These are phyloP conservation scores for Taphrina flavorubra DNA, from an alignment of 1,139 yeast genomes.

Conservation along the genomic window DNA sequence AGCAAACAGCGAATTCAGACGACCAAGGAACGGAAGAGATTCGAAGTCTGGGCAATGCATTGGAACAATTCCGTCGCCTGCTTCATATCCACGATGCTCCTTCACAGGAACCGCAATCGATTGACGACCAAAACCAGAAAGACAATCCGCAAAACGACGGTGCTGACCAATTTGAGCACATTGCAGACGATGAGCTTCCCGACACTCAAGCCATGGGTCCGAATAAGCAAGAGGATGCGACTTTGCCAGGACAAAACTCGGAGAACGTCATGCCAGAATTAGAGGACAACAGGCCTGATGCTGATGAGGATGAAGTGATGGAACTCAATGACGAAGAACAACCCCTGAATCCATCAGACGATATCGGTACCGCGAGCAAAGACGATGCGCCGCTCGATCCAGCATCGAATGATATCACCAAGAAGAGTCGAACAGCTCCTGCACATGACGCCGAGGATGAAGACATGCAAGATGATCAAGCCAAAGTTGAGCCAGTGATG, in stretches of 20 bases:
- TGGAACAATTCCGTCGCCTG: conserved; percentile 37
- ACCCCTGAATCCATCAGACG: neutral
- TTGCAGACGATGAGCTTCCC: conserved; percentile 76
- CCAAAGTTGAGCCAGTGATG: neutral
- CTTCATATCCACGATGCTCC: conserved; percentile 32
- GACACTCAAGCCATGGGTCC: conserved; percentile 94
- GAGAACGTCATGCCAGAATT: conserved; percentile 49
- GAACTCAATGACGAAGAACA: neutral
- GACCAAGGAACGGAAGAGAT: conserved; percentile 20
- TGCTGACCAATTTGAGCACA: conserved; percentile 83
- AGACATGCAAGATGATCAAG: neutral
- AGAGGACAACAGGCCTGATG: conserved; percentile 47
- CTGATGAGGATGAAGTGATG: neutral
- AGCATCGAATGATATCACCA: neutral
- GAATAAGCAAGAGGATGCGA: conserved; percentile 79
- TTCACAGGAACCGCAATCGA: conserved; percentile 13
- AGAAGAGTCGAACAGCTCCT: neutral
- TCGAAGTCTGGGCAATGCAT: conserved; percentile 40
- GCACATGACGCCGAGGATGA: neutral
- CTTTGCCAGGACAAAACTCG: conserved; percentile 79
- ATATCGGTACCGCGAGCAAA: neutral
- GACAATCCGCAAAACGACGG: conserved; percentile 48
- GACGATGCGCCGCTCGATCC: neutral
- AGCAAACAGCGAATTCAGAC: neutral
- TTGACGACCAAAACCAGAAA: neutral